Conservation (phyloP, 495 filamentous ascomycete genomes). For the Hypoxylon intermedium region DNA sequence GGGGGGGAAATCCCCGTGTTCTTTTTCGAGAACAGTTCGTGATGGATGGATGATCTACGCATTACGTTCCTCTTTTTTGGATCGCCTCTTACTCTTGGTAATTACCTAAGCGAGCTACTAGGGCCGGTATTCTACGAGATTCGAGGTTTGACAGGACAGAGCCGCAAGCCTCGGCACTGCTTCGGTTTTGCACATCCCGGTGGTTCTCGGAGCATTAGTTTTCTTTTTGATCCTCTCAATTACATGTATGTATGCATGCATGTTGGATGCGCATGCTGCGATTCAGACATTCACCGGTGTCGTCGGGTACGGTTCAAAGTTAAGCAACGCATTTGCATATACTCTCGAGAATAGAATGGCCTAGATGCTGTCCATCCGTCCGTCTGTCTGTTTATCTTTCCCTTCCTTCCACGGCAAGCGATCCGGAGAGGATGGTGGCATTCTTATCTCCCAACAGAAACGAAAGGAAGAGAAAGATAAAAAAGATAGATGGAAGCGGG, state of each 20-base stretch:
- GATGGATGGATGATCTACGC: neutral
- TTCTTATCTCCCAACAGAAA: neutral
- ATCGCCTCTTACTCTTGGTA: no score
- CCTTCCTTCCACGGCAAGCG: no score
- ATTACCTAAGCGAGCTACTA: slow-evolving; percentile 11
- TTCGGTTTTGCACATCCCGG: neutral
- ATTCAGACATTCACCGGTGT: neutral
- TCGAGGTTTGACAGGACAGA: no score
- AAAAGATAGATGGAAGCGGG: slow-evolving; percentile 16
- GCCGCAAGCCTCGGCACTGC: slow-evolving; percentile 28
- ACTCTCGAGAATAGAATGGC: slow-evolving; percentile 1
- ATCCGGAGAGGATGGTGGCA: neutral
- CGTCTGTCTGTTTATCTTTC: no score
- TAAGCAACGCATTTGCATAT: neutral
- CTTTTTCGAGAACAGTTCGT: neutral
- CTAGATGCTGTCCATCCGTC: neutral
- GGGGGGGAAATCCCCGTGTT: no score
- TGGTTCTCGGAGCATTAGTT: neutral
- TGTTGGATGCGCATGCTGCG: no score
- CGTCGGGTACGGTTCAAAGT: neutral
- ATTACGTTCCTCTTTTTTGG: neutral
- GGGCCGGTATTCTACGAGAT: slow-evolving; percentile 27
- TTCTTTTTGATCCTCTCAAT: neutral
- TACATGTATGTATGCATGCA: no score
- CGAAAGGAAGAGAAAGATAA: neutral